Conservation (phyloP, 2,329 filamentous ascomycete species). For the Exserohilum rostratum region DNA sequence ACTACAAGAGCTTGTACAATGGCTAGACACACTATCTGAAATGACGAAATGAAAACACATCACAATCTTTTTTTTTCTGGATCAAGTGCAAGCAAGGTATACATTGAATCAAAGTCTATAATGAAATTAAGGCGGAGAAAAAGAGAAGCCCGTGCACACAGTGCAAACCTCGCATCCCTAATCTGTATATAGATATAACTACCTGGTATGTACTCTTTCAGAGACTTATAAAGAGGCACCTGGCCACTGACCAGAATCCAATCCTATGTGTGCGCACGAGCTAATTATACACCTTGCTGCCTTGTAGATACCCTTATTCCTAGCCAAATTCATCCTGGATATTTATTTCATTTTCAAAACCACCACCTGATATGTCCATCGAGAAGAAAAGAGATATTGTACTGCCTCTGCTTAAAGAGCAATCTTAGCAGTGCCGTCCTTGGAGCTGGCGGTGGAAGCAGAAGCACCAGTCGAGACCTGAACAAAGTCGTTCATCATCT, state of each 20-base stretch:
- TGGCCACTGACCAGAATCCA: too few relatives aligned
- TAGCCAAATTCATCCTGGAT: too few relatives aligned
- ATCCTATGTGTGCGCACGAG: background rate
- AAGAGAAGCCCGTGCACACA: background rate
- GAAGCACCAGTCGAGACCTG: conserved; percentile 30
- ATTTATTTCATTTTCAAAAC: too few relatives aligned
- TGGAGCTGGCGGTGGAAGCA: background rate
- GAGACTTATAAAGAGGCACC: too few relatives aligned
- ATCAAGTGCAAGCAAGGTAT: background rate
- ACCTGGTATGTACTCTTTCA: too few relatives aligned
- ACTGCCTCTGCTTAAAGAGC: background rate
- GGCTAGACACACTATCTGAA: background rate
- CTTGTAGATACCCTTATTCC: too few relatives aligned
- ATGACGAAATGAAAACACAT: background rate
- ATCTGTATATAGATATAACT: background rate
- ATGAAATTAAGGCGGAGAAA: too few relatives aligned
- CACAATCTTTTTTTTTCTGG: background rate
- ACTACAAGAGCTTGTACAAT: background rate
- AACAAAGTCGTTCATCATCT: conserved; percentile 46
- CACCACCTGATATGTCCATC: too few relatives aligned
- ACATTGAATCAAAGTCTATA: too few relatives aligned
- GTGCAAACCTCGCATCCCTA: background rate
- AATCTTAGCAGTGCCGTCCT: conserved; percentile 3
- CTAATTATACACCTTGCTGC: background rate
- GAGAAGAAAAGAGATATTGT: too few relatives aligned